These are phyloP conservation scores for Cladosporium oxysporum DNA, from an alignment of 2,329 filamentous ascomycete genomes.

Conservation along the genomic window DNA sequence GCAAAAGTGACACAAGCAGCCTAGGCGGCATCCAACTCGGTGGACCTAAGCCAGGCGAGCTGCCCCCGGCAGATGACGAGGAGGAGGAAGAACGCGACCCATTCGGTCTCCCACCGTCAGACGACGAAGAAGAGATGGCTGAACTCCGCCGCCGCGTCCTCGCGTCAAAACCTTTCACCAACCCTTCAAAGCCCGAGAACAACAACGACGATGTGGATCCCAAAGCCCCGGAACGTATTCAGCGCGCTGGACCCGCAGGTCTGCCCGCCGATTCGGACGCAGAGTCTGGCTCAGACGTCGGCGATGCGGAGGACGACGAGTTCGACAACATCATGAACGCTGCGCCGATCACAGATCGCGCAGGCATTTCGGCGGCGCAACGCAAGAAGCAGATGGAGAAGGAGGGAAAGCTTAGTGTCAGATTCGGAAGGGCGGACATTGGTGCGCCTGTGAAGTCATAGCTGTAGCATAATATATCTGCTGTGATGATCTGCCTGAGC, in stretches of 20 bases:
- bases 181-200: constrained; percentile 42
- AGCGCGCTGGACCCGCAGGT: constrained; percentile 45
- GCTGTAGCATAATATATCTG: not conserved
- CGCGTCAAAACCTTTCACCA: constrained; percentile 83
- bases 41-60: constrained; percentile 54
- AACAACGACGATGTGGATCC: constrained; percentile 43
- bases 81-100: constrained; percentile 61
- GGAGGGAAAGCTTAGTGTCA: constrained; percentile 45
- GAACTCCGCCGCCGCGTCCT: constrained; percentile 89
- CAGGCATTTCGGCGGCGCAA: constrained; percentile 68
- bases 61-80: constrained; percentile 40
- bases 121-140: constrained; percentile 89
- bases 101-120: constrained; percentile 72
- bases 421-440: constrained; percentile 52
- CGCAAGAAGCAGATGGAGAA: constrained; percentile 54
- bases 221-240: constrained; percentile 65
- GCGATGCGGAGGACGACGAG: constrained; percentile 65
- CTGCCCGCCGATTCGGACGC: constrained; percentile 59
- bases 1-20: constrained; percentile 38
- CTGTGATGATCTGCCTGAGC: not conserved
- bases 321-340: constrained; percentile 95
- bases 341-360: constrained; percentile 82
- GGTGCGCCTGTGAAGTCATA: constrained; percentile 41
- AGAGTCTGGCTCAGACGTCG: constrained; percentile 72
- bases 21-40: constrained; percentile 39